Evolutionary conservation across 306 rosid species (phyloP).

Genomic region (Cercis canadensis): DNA sequence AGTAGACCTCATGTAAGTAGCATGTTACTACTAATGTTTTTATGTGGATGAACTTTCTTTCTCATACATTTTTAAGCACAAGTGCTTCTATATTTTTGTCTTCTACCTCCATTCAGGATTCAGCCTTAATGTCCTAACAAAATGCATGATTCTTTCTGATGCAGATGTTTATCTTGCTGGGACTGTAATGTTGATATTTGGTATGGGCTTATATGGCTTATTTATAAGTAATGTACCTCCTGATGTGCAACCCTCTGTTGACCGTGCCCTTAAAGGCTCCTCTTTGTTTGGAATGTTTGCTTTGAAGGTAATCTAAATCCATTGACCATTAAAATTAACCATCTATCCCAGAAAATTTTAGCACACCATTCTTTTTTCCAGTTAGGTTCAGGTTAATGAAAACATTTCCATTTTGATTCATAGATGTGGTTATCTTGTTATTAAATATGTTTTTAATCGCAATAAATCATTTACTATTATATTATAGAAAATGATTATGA

Average conservation of each 20-base stretch:
- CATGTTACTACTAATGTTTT: conserved; percentile 8
- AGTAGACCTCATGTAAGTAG: conserved; percentile 9
- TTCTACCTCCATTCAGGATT: not conserved
- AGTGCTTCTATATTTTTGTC: not conserved
- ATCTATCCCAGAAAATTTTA: not conserved
- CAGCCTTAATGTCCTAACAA: conserved; percentile 13
- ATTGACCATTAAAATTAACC: not conserved
- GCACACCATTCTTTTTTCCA: conserved; percentile 6
- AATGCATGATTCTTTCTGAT: conserved; percentile 35
- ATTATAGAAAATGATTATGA: not conserved
- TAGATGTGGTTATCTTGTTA: not conserved
- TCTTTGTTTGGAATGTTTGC: conserved; percentile 97
- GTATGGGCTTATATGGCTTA: conserved; percentile 92
- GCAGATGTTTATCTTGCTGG: conserved; percentile 99
- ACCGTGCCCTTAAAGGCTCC: conserved; percentile 81
- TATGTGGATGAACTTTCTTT: conserved; percentile 8
- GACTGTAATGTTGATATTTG: conserved; percentile 94
- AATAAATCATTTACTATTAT: not conserved
- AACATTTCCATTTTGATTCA: not conserved
- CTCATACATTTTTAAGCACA: conserved; percentile 9
- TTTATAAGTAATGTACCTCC: conserved; percentile 77
- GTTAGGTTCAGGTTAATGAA: conserved; percentile 1
- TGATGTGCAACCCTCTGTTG: conserved; percentile 56
- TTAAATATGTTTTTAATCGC: not conserved
- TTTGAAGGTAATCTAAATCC: conserved; percentile 64